Conservation (phyloP, 805 yeast genomes). For the Barnettozyma populi region DNA sequence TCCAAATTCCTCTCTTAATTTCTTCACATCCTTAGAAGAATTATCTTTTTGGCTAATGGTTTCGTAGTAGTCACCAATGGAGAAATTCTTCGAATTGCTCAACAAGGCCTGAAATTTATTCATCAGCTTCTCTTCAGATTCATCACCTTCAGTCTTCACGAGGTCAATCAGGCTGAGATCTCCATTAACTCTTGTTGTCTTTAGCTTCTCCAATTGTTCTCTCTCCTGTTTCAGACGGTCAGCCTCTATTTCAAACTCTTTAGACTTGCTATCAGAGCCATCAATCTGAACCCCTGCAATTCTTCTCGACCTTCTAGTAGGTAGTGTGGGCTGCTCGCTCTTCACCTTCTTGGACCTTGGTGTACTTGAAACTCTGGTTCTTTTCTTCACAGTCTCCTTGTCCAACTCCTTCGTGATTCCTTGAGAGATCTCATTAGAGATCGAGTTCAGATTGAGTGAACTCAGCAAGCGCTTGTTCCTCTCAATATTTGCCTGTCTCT, state of each 20-base stretch:
- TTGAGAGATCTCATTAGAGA: slow-evolving; percentile 46
- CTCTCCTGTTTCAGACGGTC: slow-evolving; percentile 28
- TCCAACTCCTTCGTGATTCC: slow-evolving; percentile 37
- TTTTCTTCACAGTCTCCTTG: slow-evolving; percentile 15
- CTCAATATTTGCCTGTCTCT: slow-evolving; percentile 72
- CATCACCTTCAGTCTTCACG: slow-evolving; percentile 36
- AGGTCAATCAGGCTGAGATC: slow-evolving; percentile 60
- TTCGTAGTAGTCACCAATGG: slow-evolving; percentile 69
- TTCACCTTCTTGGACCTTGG: slow-evolving; percentile 21
- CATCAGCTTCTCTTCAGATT: slow-evolving; percentile 26
- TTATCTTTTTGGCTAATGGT: slow-evolving; percentile 36
- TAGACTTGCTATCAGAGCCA: slow-evolving; percentile 32
- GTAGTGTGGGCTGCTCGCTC: slow-evolving; percentile 32
- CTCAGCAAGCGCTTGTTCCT: slow-evolving; percentile 73
- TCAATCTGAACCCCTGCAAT: slow-evolving; percentile 67
- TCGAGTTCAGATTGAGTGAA: slow-evolving; percentile 60
- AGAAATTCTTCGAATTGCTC: slow-evolving; percentile 31
- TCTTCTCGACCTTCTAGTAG: slow-evolving; percentile 73
- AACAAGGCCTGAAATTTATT: slow-evolving; percentile 27
- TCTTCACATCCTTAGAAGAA: slow-evolving; percentile 36
- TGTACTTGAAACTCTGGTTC: slow-evolving; percentile 15
- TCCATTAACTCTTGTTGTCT: slow-evolving; percentile 57
- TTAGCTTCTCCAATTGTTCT: slow-evolving; percentile 44
- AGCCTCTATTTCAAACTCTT: slow-evolving; percentile 20
- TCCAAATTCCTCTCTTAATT: slow-evolving; percentile 49